A percentile compares a stretch with the other conserved stretches of the same genome.
Evolutionary conservation across 805 yeast genomes (phyloP).

Genomic region (Saccharomycopsis sp.): DNA sequence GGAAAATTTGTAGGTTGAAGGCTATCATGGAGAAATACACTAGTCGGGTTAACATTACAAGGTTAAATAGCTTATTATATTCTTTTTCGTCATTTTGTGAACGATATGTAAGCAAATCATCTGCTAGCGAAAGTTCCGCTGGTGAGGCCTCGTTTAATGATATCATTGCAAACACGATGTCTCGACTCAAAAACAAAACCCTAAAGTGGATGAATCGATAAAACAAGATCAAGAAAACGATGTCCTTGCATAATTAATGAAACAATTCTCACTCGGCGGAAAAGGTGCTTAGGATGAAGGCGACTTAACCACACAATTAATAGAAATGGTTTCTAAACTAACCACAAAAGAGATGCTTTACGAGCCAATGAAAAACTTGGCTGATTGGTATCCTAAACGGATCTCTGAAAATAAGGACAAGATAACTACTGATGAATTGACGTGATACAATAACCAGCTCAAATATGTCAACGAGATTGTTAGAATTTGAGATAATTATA

Average conservation of each 20-base stretch:
- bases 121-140: too few relatives aligned
- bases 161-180: slow-evolving; percentile 74
- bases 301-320: slow-evolving; percentile 57
- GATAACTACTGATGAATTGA: slow-evolving; percentile 40
- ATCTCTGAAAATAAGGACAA: slow-evolving; percentile 45
- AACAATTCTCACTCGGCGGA: slow-evolving; percentile 26
- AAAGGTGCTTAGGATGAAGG: slow-evolving; percentile 40
- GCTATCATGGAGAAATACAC: too few relatives aligned
- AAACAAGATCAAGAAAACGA: slow-evolving; percentile 43
- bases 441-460: slow-evolving; percentile 55
- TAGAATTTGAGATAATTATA: slow-evolving; percentile 64
- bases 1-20: too few relatives aligned
- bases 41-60: too few relatives aligned
- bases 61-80: too few relatives aligned
- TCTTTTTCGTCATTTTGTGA: too few relatives aligned
- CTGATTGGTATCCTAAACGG: slow-evolving; percentile 66
- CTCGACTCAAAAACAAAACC: slow-evolving; percentile 71
- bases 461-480: slow-evolving; percentile 55
- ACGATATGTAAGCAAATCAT: too few relatives aligned
- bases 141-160: too few relatives aligned
- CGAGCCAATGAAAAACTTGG: slow-evolving; percentile 80
- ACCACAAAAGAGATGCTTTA: slow-evolving; percentile 80
- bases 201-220: slow-evolving; percentile 54
- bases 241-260: slow-evolving; percentile 53
- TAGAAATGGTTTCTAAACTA: slow-evolving; percentile 73